phyloP scores from a whole-genome alignment of 371 early-diverging fungal genomes.

The Actinomortierella ambigua region DNA sequence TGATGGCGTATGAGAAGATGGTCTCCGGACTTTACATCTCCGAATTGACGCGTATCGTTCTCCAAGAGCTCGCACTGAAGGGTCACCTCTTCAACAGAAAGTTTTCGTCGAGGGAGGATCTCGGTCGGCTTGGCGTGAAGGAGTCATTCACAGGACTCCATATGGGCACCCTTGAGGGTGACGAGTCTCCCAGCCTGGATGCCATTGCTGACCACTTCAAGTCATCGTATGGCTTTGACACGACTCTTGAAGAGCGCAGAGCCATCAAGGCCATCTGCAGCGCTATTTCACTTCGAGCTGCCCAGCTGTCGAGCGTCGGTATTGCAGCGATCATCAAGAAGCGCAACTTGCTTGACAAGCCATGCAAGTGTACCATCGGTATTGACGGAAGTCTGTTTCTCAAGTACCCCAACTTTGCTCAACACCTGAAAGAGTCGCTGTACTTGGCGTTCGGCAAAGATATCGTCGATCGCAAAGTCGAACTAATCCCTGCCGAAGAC shows the following conservation, averaged over 20 bases:
- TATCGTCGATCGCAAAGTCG: conserved; percentile 50
- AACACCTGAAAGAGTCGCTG: conserved; percentile 65
- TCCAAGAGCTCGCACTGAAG: conserved; percentile 25
- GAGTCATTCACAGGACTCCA: conserved; percentile 62
- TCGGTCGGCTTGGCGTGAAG: conserved; percentile 31
- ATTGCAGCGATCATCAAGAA: conserved; percentile 69
- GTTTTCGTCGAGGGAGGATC: conserved; percentile 16
- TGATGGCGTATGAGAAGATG: conserved; percentile 80
- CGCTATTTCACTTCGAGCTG: conserved; percentile 68
- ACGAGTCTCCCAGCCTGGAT: conserved; percentile 56
- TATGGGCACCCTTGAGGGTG: conserved; percentile 68
- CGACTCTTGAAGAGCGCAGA: conserved; percentile 61
- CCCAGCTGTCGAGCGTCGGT: conserved; percentile 65
- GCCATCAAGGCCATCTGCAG: conserved; percentile 63
- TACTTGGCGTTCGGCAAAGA: conserved; percentile 67
- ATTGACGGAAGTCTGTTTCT: conserved; percentile 73
- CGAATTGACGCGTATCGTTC: conserved; percentile 71
- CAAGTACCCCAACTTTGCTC: conserved; percentile 69
- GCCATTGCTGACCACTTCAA: conserved; percentile 46
- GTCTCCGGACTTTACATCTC: conserved; percentile 86
- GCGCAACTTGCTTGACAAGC: conserved; percentile 49
- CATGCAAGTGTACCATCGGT: conserved; percentile 64
- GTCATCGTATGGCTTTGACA: conserved; percentile 31
- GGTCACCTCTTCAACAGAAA: conserved; percentile 41
- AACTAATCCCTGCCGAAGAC: conserved; percentile 53